Evolutionary conservation across 768 basidiomycete genomes (phyloP).

Genomic region (Phanerochaete carnosa): DNA sequence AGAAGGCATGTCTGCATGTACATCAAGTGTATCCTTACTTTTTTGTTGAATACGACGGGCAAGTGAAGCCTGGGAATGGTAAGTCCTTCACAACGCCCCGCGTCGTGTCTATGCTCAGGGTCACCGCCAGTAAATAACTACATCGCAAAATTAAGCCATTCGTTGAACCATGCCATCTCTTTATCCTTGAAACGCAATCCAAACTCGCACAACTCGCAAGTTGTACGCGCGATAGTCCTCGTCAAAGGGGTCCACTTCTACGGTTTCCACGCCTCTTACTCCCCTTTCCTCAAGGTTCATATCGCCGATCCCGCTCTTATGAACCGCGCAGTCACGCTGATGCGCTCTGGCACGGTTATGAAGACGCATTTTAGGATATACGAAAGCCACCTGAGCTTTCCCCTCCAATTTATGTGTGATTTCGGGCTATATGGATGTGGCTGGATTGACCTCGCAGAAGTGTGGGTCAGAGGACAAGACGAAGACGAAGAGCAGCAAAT

Average conservation of each 20-base stretch:
- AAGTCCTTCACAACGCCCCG: slow-evolving; percentile 17
- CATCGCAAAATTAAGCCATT: slow-evolving; percentile 62
- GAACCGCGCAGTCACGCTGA: slow-evolving; percentile 67
- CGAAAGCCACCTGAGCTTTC: slow-evolving; percentile 87
- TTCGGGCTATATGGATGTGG: slow-evolving; percentile 95
- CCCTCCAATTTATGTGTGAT: slow-evolving; percentile 92
- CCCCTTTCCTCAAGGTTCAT: slow-evolving; percentile 86
- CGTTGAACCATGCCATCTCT: slow-evolving; percentile 84
- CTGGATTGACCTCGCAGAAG: slow-evolving; percentile 72
- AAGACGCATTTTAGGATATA: slow-evolving; percentile 72
- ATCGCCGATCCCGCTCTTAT: slow-evolving; percentile 68
- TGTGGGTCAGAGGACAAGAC: slow-evolving; percentile 51
- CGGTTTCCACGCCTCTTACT: slow-evolving; percentile 83
- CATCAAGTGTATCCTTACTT: slow-evolving; percentile 96
- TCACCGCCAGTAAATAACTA: slow-evolving; percentile 61
- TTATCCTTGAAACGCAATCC: slow-evolving; percentile 77
- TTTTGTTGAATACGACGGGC: slow-evolving; percentile 77
- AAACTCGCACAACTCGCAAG: slow-evolving; percentile 50
- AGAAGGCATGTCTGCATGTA: slow-evolving; percentile 82
- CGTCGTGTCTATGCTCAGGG: background rate
- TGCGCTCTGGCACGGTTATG: slow-evolving; percentile 84
- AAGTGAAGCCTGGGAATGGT: slow-evolving; percentile 64
- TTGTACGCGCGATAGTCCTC: slow-evolving; percentile 72
- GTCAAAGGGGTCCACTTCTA: slow-evolving; percentile 97
- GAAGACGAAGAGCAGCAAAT: slow-evolving; percentile 25